Evolutionary conservation across 495 filamentous ascomycete genomes (phyloP), one percentile per base, ranked within the genome.

Genomic region (Penicillium riverlandense): DNA sequence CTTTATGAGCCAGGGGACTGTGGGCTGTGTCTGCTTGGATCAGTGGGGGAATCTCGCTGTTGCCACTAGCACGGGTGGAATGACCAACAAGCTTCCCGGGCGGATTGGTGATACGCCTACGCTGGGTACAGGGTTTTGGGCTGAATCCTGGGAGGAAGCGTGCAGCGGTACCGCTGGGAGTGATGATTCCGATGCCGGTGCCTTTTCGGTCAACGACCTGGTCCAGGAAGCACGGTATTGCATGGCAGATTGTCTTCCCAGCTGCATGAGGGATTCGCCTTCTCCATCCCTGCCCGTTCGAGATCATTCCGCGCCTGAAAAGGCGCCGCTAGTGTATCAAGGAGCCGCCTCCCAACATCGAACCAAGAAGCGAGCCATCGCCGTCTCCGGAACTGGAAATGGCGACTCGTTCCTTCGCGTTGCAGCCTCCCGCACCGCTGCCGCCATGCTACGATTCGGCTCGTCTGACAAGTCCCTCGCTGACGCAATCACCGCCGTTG

Each of bases 61-160:
- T 37, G 90, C 89, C 7, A 95, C 90, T 1, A 90, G 84, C 48
- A 95, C 90, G 1, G 90, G 90, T 1, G 90, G 90, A 0, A 47
- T 94, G 60, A 95, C 89, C 13, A 95, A 96, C 53, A 96, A 96
- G 67, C 57, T 90, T 27, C 84, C 85, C 0, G 88, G 88, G 1
- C 69, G 88, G 10, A 84, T 95, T 47, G 90, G 90, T 0, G 90
- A 95, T 61, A 95, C 90, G 5, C 89, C 90, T 1, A 85, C 84
- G 0, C 69, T 90, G 11, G 90, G 90, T 4, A 86, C 89, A 2
- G 89, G 89, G 8, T 95, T 89, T 56, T 95, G 88, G 88, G 88
- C 88, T 0, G 89, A 94, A 62, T 76, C 87, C 42, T 94, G 85
- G 84, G 66, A 67, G 27, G 76, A 78, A 44, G 13, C 32, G 3